Base-by-base conservation (phyloP, 2,329 filamentous ascomycete genomes). In the Claviceps sp. region DNA sequence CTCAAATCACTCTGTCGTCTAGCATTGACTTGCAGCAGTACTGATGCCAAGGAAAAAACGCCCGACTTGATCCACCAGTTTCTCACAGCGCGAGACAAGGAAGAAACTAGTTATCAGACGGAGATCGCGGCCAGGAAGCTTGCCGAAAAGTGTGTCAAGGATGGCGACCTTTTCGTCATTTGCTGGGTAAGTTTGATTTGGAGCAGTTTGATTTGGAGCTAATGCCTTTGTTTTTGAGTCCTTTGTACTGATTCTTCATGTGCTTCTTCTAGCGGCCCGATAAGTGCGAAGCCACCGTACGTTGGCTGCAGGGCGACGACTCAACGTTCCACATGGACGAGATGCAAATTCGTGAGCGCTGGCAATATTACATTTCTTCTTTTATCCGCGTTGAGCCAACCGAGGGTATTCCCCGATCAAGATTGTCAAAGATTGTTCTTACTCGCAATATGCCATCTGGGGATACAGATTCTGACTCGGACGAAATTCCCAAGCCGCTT, bases 281-380 rank as follows among this genome's bases (percentile, higher is more conserved):
- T 20, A 79, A 77, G 57, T 77, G 76, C 54, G 81, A 86, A 63
- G 82, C 85, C 37, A 83, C 80, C 1, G 76, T 95, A 11, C 87
- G 88, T 45, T 82, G 80, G 76, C 69, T 85, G 48, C 79, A 81
- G 59, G 75, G 78, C 50, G 80, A 84, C 48, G 82, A 85, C 58
- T 82, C 81, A 42, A 85, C 95, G 0, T 89, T 95, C 65, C 89
- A 93, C 60, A 84, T 85, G 62, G 88, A 95, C 58, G 89, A 95
- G 59, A 84, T 95, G 73, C 85, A 93, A 62, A 79, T 83, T 49
- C 84, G 84, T 52, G 83, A 89, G 56, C 77, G 82, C 41, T 98
- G 93, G 93, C 87, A 91, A 60, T 95, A 94, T 70, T 98, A 98
- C 65, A 88, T 95, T 53, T 90, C 91, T 18, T 89, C 90, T 0